Evolutionary conservation across 495 filamentous ascomycete species (phyloP), one percentile per base, ranked within the genome.

Genomic region (Xylaria bambusicola): DNA sequence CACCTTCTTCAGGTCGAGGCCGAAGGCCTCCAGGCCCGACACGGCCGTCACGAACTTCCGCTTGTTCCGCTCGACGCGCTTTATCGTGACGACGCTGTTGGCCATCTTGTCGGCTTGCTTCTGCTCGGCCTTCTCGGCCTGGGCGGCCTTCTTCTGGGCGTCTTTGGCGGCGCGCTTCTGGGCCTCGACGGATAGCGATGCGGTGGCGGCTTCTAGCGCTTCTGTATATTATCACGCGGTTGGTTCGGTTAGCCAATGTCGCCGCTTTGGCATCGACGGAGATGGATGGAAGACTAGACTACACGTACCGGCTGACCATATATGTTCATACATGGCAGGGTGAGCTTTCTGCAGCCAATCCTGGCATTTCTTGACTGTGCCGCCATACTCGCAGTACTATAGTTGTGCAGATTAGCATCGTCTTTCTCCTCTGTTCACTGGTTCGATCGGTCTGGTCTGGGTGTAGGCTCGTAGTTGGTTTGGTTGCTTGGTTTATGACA

Each of bases 351-450:
- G 81, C 10, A 98, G 82, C 94, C 94, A 98, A 71, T 97, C 91
- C 70, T 93, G 88, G 74, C 94, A 98, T 79, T 96, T 97, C 76
- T 91, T 95, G n/a, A 88, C 85, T n/a, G 93, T 97, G 52, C 89
- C 93, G 66, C 94, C 93, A 73, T 97, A 98, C 75, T 98, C 95
- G 77, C 94, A 98, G 76, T 97, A 98, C 94, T 98, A 76, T 58
- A 66, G 66, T n/a, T n/a, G 58, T 40, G 21, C 44, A 49, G 6
- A 59, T 70, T 49, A 70, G 67, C 44, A 50, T 45, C 65, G 10
- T 38, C 44, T 56, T 40, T 18, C 35, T 45, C 50, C 52, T 31
- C 49, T 8, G 24, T 23, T 33, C 44, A 24, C 6, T 18, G n/a
- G 38, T n/a, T n/a, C n/a, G n/a, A n/a, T 45, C 31, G 21, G 42